These are phyloP conservation scores for Lippia alba DNA, from an alignment of 305 asterid species.

Conservation along the genomic window DNA sequence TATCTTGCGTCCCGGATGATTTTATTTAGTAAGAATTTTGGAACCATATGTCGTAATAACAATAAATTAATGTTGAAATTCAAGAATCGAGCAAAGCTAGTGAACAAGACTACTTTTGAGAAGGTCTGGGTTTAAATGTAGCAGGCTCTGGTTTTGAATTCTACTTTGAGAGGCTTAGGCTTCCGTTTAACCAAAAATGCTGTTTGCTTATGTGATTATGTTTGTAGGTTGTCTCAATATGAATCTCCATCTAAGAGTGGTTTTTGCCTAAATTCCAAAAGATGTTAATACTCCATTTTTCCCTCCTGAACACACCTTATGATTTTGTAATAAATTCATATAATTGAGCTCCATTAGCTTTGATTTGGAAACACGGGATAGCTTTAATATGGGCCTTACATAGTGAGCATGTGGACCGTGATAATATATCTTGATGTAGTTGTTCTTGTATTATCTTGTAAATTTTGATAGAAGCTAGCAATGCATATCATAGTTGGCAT, in stretches of 20 bases:
- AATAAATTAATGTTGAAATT: too few species aligned
- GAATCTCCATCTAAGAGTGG: not conserved
- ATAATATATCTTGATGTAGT: not conserved
- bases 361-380: not conserved
- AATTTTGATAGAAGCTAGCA: not conserved
- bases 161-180: conserved; percentile 11
- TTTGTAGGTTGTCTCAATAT: not conserved
- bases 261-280: not conserved
- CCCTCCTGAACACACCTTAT: not conserved
- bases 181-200: not conserved
- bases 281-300: not conserved
- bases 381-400: not conserved
- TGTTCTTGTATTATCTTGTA: not conserved
- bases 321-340: not conserved
- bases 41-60: not conserved
- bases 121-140: not conserved
- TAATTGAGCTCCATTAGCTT: not conserved
- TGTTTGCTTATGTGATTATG: not conserved
- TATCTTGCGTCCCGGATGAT: not conserved
- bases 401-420: not conserved
- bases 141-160: not conserved
- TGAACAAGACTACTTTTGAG: not conserved
- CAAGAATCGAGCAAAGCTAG: not conserved
- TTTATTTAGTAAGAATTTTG: not conserved
- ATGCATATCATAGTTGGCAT: not conserved